Conservation (phyloP, 306 rosid genomes). For the Calophaca sinica region DNA sequence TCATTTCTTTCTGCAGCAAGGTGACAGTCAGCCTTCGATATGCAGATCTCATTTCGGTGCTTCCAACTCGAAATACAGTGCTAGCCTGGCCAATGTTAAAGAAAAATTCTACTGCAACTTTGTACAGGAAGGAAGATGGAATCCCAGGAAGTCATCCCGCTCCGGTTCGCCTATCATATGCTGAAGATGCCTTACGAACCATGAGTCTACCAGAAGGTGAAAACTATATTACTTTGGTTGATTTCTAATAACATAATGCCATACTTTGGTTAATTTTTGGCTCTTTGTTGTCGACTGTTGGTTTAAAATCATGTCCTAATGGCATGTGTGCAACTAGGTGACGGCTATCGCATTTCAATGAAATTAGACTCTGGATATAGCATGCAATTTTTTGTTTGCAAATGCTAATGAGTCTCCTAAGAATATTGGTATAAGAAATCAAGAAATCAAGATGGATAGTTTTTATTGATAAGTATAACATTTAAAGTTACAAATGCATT, state of each 20-base stretch:
- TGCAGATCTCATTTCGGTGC: constrained; percentile 76
- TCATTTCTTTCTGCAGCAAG: constrained; percentile 72
- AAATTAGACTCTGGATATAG: constrained; percentile 7
- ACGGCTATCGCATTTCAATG: constrained; percentile 6
- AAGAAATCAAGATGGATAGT: not conserved
- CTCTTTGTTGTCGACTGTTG: not conserved
- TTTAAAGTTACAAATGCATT: not conserved
- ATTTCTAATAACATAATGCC: constrained; percentile 1
- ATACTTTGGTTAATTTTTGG: not conserved
- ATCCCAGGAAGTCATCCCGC: constrained; percentile 52
- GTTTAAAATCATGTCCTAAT: constrained; percentile 8
- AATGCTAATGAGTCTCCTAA: not conserved
- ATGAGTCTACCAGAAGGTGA: constrained; percentile 92
- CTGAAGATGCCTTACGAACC: constrained; percentile 88
- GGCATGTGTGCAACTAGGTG: constrained; percentile 34
- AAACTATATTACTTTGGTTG: constrained; percentile 41
- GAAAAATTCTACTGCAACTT: constrained; percentile 53
- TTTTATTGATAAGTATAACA: not conserved
- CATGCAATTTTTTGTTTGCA: not conserved
- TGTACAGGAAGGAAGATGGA: constrained; percentile 71
- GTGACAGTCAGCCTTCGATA: constrained; percentile 85
- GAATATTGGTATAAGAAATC: not conserved
- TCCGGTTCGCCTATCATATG: constrained; percentile 77
- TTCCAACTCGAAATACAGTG: constrained; percentile 72
- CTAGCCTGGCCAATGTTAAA: constrained; percentile 78